Conservation (phyloP, 73 alveolate species). For the Uronychia binucleata region DNA sequence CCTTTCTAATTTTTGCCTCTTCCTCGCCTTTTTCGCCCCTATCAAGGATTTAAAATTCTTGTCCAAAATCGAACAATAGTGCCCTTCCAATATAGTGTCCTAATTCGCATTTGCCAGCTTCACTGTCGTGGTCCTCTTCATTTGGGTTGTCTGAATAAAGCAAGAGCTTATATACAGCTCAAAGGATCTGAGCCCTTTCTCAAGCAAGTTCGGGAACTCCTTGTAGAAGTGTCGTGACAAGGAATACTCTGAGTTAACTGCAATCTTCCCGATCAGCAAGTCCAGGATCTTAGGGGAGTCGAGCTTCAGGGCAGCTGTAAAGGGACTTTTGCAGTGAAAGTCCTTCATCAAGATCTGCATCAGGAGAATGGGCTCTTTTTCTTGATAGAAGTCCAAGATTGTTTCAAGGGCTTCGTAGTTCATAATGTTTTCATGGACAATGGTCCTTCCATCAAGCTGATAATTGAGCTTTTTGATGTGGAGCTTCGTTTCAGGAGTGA, state of each 20-base stretch:
- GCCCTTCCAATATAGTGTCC: background rate
- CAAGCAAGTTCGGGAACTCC: background rate
- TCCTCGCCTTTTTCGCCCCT: background rate
- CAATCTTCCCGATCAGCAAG: background rate
- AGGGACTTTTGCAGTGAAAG: background rate
- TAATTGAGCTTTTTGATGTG: background rate
- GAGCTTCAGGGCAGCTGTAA: background rate
- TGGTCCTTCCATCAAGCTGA: slow-evolving; percentile 29
- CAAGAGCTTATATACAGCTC: background rate
- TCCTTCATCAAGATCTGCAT: background rate
- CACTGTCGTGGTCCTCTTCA: background rate
- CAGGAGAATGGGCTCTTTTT: background rate
- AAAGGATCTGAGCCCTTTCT: background rate
- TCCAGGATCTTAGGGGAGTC: background rate
- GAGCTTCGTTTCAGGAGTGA: background rate
- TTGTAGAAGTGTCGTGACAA: background rate
- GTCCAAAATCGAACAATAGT: background rate
- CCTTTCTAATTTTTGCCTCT: background rate
- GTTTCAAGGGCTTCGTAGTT: slow-evolving; percentile 9
- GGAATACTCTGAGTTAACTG: background rate
- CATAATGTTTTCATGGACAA: slow-evolving; percentile 2
- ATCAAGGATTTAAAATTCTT: background rate
- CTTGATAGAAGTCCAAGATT: background rate
- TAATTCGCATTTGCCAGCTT: background rate
- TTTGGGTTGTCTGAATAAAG: background rate